Evolutionary conservation across 2,329 filamentous ascomycete genomes (phyloP), one percentile per base, ranked within the genome.

Genomic region (Aureobasidium sp.): DNA sequence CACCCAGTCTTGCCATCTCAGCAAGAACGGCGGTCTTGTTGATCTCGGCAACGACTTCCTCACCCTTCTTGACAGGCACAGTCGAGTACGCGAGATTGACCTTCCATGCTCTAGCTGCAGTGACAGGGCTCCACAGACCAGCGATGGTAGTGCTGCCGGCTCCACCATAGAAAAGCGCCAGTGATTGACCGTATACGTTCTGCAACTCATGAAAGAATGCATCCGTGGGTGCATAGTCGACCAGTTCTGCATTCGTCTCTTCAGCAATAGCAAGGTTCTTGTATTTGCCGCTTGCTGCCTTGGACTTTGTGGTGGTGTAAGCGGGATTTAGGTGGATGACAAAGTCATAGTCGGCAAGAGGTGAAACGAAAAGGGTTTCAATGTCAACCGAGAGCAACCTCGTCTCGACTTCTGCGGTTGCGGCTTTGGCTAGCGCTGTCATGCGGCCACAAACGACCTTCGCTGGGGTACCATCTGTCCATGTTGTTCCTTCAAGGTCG

Each of bases 391-490:
- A 56, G 1, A 72, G 34, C 29, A 65, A 64, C 48, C 71, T 66
- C 29, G 65, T 62, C 9, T 68, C 62, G n/a, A 74, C 76, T 12
- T 88, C 72, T 57, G 83, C 84, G 69, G 83, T 83, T 12, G 90
- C 91, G 2, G 90, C 89, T 67, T 87, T 87, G 7, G 93, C 90
- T 1, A 99, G 79, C 4, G 84, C 84, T 0, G 89, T 91, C 82
- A 97, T 88, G 42, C 94, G 86, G 15, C 87, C 84, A 14, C 92
- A 93, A 31, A 93, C 85, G 53, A 97, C 89, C 72, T 89, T 92
- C 14, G 88, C 85, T 0, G 93, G 92, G 39, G 80, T 74, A 61
- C 82, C 82, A 56, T 91, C 83, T 0, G 88, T 96, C 82, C 91
- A 97, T 0, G 87, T 88, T 9, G 87, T 84, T 3, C 94, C 94